phyloP scores from a whole-genome alignment of 208 protist genomes.

The Acanthamoeba quina region DNA sequence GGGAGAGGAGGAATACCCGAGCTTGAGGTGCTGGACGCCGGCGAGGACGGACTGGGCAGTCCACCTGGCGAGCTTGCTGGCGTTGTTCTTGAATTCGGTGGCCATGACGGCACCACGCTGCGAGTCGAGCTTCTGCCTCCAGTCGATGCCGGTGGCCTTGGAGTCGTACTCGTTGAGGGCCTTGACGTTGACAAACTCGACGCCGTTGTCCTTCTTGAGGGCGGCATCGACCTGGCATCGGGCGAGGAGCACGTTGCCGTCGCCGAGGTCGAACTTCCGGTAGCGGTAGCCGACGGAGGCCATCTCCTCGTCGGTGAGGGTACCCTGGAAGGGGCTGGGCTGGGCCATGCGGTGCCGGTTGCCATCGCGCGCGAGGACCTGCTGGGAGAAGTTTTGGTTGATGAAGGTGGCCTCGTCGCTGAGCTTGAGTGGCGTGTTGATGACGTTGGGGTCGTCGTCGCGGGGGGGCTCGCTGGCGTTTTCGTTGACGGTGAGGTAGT shows the following conservation, averaged over 20 bases:
- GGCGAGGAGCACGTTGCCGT: conserved; percentile 80
- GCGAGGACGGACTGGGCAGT: conserved; percentile 82
- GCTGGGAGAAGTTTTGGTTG: conserved; percentile 86
- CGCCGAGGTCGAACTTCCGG: conserved; percentile 84
- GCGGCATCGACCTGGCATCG: conserved; percentile 80
- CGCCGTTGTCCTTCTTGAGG: not conserved
- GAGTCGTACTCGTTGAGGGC: conserved; percentile 88
- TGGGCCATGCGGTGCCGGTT: conserved; percentile 35
- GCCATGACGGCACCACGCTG: conserved; percentile 87
- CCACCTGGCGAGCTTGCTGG: conserved; percentile 87
- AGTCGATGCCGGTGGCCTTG: conserved; percentile 80
- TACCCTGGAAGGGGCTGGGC: conserved; percentile 78
- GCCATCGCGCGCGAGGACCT: conserved; percentile 74
- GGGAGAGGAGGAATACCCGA: conserved; percentile 81
- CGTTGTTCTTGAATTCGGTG: conserved; percentile 90
- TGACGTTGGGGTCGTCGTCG: conserved; percentile 80
- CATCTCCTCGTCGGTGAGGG: conserved; percentile 75
- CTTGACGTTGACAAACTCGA: conserved; percentile 79
- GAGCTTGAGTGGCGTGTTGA: conserved; percentile 83
- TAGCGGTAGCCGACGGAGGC: conserved; percentile 86
- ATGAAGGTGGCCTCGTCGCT: conserved; percentile 86
- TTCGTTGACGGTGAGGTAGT: conserved; percentile 86
- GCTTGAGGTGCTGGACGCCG: conserved; percentile 82
- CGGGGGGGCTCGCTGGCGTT: conserved; percentile 79
- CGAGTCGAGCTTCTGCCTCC: conserved; percentile 87